phyloP scores from a whole-genome alignment of 345 rosid species.

The Populus davidiana region DNA sequence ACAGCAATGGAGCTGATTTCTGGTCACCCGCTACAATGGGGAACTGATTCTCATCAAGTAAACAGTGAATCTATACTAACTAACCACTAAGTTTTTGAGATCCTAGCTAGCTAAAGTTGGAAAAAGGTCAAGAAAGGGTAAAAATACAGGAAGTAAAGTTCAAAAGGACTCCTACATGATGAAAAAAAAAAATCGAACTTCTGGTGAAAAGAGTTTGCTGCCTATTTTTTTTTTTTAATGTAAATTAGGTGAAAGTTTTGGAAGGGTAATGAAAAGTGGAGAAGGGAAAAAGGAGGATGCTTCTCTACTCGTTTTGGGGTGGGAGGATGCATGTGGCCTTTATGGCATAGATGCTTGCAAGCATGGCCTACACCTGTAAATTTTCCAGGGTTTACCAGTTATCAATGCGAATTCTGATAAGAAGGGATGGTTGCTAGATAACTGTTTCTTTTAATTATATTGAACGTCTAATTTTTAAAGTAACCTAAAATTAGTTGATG shows the following conservation, averaged over 20 bases:
- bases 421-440: not conserved
- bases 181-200: not conserved
- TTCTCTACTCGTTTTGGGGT: not conserved
- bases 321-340: not conserved
- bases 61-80: not conserved
- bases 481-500: not conserved
- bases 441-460: not conserved
- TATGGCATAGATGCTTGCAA: not conserved
- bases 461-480: not conserved
- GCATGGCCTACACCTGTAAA: conserved; percentile 20
- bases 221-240: not conserved
- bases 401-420: conserved; percentile 11
- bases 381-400: conserved; percentile 7
- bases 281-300: not conserved
- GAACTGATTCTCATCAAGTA: conserved; percentile 12
- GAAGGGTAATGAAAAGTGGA: not conserved
- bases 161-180: too few species aligned
- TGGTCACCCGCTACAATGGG: conserved; percentile 73
- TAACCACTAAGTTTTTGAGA: not conserved
- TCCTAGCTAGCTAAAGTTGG: not conserved
- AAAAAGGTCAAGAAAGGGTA: not conserved
- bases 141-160: not conserved
- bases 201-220: not conserved
- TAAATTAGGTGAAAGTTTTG: not conserved
- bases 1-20: conserved; percentile 76